Base-by-base conservation (phyloP, 176 grass and related monocot genomes). In the Avena atlantica region DNA sequence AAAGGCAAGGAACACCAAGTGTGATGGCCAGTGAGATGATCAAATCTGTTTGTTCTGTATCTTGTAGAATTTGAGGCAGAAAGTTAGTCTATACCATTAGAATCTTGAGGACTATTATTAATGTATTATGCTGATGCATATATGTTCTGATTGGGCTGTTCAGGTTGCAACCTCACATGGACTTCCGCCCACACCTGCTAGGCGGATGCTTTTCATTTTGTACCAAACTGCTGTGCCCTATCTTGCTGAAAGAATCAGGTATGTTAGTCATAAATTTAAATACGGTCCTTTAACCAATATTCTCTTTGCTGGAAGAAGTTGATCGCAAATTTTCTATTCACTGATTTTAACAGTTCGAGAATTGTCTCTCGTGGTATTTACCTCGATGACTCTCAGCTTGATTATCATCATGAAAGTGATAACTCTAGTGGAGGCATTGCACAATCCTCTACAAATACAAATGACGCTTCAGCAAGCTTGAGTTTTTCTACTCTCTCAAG, bases 161-260 rank as follows among this genome's bases (percentile, higher is more conserved):
- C 70, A 98, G 97, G 85, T 98, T 78, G 93, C 92, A 80, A 93
- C 92, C 75, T 92, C 84, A 16, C 88, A 94, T 75, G 93, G 93
- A 49, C 87, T 98, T 81, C 92, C 94, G 19, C 93, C 97, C 29
- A 98, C 97, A 71, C 94, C 94, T 88, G 93, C 93, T 59, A 92
- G 92, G 66, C 63, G 87, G 72, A 89, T 96, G 45, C 88, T 98
- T 88, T 98, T 96, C 85, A 93, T 98, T 78, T 70, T 98, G 75
- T 98, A 98, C 66, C 93, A 98, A 85, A 98, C 94, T 85, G 85
- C 89, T 16, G 70, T 98, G 42, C 92, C 97, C 11, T 98, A 96
- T 89, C 88, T 98, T 49, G 94, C 92, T 74, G 97, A 98, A 93
- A 89, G 94, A 73, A 93, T 98, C 58, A 98, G 97, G 97, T 96